Evolutionary conservation across 257 asterid genomes (phyloP), one percentile per base, ranked within the genome.

Genomic region (Knoxia roxburghii): DNA sequence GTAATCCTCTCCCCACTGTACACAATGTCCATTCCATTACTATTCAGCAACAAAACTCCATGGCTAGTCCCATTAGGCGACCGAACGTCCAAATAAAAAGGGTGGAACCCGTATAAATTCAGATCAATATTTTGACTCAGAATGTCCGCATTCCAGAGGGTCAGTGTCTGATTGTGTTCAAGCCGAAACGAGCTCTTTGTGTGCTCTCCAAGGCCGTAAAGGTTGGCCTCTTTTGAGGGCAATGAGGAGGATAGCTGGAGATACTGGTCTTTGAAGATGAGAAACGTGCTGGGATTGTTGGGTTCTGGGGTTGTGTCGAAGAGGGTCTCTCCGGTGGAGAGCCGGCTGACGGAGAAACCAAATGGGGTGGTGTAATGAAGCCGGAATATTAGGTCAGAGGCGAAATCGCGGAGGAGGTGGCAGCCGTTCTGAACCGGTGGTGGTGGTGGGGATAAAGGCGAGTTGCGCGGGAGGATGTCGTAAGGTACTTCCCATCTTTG

Each of bases 151-250:
- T 84, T 80, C 98, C 98, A 93, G 1, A 90, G 83, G 1, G 97
- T 93, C n/a, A 93, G 78, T 0, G 82, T 86, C 78, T 88, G 94
- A 51, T 80, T 73, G 11, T 60, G 89, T 67, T 77, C 72, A 33
- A 90, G 70, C 76, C 65, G 79, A 69, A 93, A 86, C 0, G 91
- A 80, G 24, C 79, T 70, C 75, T 85, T 88, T 0, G 96, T 93
- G 59, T 93, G 98, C 80, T 93, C 97, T 14, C 98, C 97, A 0
- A 93, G 70, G 68, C 98, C 97, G 33, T 90, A 93, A 18, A 93
- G 79, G 51, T 86, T 78, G 52, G 97, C 83, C 32, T 70, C 71
- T 0, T 68, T 46, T 2, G 71, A 58, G 0, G 96, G 95, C 26
- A 92, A 76, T 0, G 89, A 75, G 1, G 98, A 87, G 7, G 95